A percentile compares a stretch with the other conserved stretches of the same genome.
Evolutionary conservation across 75 land plant genomes (phyloP).

Genomic region (Cupressus sempervirens): DNA sequence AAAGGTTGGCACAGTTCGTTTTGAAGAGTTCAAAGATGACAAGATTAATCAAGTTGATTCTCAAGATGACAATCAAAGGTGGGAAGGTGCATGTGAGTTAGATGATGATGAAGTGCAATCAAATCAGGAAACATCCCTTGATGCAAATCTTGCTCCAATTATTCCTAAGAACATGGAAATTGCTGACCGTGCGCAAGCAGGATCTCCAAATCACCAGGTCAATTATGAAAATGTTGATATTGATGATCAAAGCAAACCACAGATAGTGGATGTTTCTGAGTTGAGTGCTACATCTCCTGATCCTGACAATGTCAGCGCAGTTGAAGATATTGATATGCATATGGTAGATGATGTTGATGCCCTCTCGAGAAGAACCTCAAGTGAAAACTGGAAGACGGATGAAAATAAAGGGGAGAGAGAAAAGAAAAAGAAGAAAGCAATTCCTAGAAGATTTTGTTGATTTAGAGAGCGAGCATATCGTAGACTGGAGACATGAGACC

Average conservation of each 20-base stretch:
- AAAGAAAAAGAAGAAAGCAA: constrained; percentile 10
- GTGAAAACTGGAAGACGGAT: not conserved
- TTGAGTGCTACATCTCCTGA: constrained; percentile 1
- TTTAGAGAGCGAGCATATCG: not conserved
- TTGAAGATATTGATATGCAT: constrained; percentile 3
- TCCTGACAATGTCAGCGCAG: not conserved
- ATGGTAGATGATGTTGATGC: constrained; percentile 4
- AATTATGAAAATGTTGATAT: constrained; percentile 8
- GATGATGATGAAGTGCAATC: constrained; percentile 10
- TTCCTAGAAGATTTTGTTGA: not conserved
- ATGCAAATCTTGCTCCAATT: not conserved
- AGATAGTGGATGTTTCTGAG: constrained; percentile 1
- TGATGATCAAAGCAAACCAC: not conserved
- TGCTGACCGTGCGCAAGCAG: not conserved
- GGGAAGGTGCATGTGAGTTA: constrained; percentile 33
- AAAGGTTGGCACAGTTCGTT: constrained; percentile 75
- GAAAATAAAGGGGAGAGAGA: constrained; percentile 5
- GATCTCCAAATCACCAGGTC: not conserved
- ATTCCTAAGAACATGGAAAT: constrained; percentile 4
- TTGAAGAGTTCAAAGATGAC: constrained; percentile 45
- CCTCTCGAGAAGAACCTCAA: not conserved
- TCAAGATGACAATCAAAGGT: constrained; percentile 39
- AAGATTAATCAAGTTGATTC: constrained; percentile 40
- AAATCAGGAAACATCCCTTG: constrained; percentile 1
- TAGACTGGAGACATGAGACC: constrained; percentile 5